Evolutionary conservation across 176 grass and related monocot genomes (phyloP).

Genomic region (Hordeum marinum): DNA sequence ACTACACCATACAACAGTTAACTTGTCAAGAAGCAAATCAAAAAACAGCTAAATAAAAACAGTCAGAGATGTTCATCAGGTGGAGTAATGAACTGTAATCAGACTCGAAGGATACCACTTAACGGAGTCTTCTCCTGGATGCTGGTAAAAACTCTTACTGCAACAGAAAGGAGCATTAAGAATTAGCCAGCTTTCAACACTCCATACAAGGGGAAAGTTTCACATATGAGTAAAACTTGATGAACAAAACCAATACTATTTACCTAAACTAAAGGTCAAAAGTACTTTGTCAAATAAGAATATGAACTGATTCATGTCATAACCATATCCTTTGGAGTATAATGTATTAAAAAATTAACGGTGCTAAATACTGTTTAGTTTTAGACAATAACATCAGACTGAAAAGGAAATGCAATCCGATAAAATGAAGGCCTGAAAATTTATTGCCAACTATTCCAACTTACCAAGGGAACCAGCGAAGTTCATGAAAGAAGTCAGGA

Average conservation of each 20-base stretch:
- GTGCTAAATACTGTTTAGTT: neutral
- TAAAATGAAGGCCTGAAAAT: neutral
- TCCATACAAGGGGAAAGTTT: neutral
- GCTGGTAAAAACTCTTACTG: constrained; percentile 96
- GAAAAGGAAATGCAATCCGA: neutral
- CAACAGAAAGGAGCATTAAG: constrained; percentile 18
- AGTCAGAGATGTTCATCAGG: neutral
- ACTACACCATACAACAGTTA: neutral
- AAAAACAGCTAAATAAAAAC: neutral
- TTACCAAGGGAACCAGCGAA: constrained; percentile 87
- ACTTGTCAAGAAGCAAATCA: neutral
- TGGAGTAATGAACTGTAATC: constrained; percentile 26
- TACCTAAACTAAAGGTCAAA: neutral
- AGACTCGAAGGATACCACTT: constrained; percentile 77
- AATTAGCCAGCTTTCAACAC: constrained; percentile 11
- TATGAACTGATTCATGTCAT: neutral
- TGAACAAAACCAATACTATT: neutral
- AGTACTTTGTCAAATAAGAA: neutral
- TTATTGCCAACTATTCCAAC: constrained; percentile 7
- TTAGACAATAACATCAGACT: neutral
- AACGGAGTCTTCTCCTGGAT: constrained; percentile 90
- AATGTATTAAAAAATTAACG: neutral
- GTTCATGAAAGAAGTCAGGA: constrained; percentile 95
- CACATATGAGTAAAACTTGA: neutral
- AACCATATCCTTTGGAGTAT: neutral